phyloP scores from a whole-genome alignment of 805 yeast species.

The Lachancea sp. region DNA sequence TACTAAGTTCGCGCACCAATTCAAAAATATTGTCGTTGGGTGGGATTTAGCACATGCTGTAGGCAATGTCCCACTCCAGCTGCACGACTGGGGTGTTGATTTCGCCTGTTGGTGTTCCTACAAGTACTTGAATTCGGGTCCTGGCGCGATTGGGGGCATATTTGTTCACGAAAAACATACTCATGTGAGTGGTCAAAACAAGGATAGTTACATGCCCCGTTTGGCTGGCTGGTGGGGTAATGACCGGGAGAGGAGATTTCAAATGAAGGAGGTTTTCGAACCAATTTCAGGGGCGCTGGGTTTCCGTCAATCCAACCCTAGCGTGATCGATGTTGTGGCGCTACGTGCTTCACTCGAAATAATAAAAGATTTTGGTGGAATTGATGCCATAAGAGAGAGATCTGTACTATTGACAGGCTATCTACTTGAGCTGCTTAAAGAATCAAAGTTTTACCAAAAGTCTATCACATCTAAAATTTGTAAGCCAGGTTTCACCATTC shows the following conservation, averaged over 20 bases:
- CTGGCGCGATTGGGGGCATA: conserved; percentile 88
- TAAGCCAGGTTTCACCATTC: conserved; percentile 44
- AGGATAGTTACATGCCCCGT: conserved; percentile 44
- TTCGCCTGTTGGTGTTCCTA: conserved; percentile 95
- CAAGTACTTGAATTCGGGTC: conserved; percentile 86
- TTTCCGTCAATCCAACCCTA: conserved; percentile 84
- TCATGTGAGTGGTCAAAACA: not conserved
- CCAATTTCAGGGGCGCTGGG: conserved; percentile 86
- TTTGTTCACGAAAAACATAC: conserved; percentile 56
- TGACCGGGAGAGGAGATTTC: conserved; percentile 58
- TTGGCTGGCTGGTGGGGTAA: conserved; percentile 99
- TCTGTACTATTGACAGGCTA: conserved; percentile 52
- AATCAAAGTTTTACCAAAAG: conserved; percentile 42
- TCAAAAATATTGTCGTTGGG: conserved; percentile 54
- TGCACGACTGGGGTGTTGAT: conserved; percentile 88
- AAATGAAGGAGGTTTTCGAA: conserved; percentile 70
- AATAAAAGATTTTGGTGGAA: conserved; percentile 57
- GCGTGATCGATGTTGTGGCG: conserved; percentile 78
- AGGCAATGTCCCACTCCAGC: conserved; percentile 70
- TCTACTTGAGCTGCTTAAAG: conserved; percentile 42
- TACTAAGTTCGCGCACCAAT: conserved; percentile 52
- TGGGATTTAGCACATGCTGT: conserved; percentile 97
- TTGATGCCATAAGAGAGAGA: conserved; percentile 48
- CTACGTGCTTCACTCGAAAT: conserved; percentile 59
- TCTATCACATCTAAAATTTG: conserved; percentile 7